These are phyloP conservation scores for Nitzschia inconspicua DNA, from an alignment of 108 stramenopile species.

Conservation along the genomic window DNA sequence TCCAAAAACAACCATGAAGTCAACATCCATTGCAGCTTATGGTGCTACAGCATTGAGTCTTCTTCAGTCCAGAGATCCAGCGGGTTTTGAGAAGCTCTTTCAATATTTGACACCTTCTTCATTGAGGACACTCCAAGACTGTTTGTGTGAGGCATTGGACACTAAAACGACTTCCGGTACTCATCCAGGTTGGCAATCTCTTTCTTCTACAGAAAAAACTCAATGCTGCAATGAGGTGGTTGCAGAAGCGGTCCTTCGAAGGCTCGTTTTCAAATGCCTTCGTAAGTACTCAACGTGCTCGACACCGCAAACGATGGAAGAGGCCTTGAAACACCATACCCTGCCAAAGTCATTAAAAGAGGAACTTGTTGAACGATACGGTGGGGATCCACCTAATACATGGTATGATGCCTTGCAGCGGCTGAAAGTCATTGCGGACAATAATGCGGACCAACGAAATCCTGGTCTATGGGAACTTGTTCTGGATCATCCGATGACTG, in stretches of 20 bases:
- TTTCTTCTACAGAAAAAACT: not conserved
- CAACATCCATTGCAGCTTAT: too few relatives aligned
- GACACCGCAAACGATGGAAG: conserved; percentile 23
- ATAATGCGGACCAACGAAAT: not conserved
- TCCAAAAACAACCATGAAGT: too few relatives aligned
- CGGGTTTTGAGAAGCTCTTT: conserved; percentile 4
- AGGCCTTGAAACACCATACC: conserved; percentile 29
- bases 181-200: not conserved
- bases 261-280: conserved; percentile 18
- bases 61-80: not conserved
- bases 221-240: conserved; percentile 5
- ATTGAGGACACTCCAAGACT: not conserved
- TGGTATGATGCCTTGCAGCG: conserved; percentile 40
- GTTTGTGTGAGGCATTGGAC: not conserved
- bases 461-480: conserved; percentile 24
- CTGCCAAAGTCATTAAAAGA: conserved; percentile 19
- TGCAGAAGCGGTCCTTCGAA: conserved; percentile 30
- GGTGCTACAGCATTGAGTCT: too few relatives aligned
- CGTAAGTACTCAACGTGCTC: conserved; percentile 21
- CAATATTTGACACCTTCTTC: conserved; percentile 1
- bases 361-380: conserved; percentile 13
- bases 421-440: not conserved
- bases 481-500: conserved; percentile 46
- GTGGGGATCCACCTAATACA: conserved; percentile 17
- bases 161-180: not conserved